Evolutionary conservation across 192 early-diverging fungal genomes (phyloP).

Genomic region (Phycomyces blakesleeanus): DNA sequence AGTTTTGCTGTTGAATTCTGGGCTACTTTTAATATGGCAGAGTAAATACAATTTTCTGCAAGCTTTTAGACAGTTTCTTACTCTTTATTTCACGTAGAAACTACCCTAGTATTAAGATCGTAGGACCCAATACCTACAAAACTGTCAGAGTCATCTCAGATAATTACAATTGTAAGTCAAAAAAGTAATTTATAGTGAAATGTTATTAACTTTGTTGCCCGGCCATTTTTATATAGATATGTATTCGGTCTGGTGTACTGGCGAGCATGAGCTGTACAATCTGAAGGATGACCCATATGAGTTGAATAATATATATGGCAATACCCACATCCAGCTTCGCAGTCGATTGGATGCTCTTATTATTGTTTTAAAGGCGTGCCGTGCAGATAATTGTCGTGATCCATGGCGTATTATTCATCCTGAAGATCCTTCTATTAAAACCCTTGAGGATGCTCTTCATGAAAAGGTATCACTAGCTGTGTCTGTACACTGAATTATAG

Average conservation of each 20-base stretch:
- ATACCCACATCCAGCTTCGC: slow-evolving; percentile 29
- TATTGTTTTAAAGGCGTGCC: slow-evolving; percentile 47
- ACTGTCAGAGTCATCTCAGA: slow-evolving; percentile 48
- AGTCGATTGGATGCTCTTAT: slow-evolving; percentile 57
- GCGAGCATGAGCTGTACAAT: slow-evolving; percentile 56
- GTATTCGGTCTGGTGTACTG: slow-evolving; percentile 56
- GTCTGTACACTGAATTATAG: too few species aligned
- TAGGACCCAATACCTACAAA: slow-evolving; percentile 47
- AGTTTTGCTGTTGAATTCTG: slow-evolving; percentile 53
- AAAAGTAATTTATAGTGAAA: background rate
- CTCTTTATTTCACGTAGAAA: slow-evolving; percentile 16
- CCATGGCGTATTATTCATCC: slow-evolving; percentile 55
- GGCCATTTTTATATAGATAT: slow-evolving; percentile 14
- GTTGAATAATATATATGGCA: slow-evolving; percentile 49
- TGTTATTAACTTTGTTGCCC: background rate
- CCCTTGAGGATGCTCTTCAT: slow-evolving; percentile 13
- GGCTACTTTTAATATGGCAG: slow-evolving; percentile 18
- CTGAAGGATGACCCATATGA: slow-evolving; percentile 56
- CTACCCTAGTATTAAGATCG: slow-evolving; percentile 16
- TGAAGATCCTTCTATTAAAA: slow-evolving; percentile 14
- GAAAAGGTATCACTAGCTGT: slow-evolving; percentile 6
- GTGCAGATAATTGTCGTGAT: slow-evolving; percentile 48
- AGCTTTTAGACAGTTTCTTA: background rate
- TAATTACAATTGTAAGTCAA: slow-evolving; percentile 39
- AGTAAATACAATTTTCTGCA: slow-evolving; percentile 3